phyloP scores from a whole-genome alignment of 805 yeast species.

The Zygosaccharomyces rouxii region DNA sequence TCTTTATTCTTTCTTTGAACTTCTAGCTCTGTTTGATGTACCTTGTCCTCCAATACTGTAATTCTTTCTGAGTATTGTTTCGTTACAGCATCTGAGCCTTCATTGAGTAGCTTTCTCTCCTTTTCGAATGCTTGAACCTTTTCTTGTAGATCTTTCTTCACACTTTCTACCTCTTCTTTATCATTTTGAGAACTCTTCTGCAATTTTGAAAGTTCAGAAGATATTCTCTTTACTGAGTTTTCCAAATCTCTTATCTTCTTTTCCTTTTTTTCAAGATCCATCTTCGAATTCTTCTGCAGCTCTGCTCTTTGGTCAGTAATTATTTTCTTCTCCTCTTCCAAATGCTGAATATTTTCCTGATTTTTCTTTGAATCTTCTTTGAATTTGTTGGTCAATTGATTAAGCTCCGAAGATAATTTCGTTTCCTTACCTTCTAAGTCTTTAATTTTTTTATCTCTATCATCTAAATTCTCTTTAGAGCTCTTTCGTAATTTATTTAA shows the following conservation, averaged over 20 bases:
- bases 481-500: neutral
- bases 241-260: constrained; percentile 17
- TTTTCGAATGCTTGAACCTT: constrained; percentile 46
- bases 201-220: neutral
- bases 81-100: constrained; percentile 47
- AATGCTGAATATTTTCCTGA: neutral
- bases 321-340: neutral
- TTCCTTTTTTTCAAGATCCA: constrained; percentile 6
- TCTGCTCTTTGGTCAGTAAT: neutral
- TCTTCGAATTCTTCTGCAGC: neutral
- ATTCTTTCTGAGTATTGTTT: constrained; percentile 48
- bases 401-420: neutral
- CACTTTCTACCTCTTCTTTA: constrained; percentile 19
- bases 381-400: neutral
- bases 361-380: neutral
- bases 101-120: constrained; percentile 45
- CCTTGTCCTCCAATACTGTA: constrained; percentile 38
- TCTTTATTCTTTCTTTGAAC: constrained; percentile 6
- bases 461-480: constrained; percentile 9
- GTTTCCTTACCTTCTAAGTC: neutral
- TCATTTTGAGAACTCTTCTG: constrained; percentile 2
- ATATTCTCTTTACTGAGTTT: constrained; percentile 1
- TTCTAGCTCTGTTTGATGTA: constrained; percentile 8
- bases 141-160: constrained; percentile 36
- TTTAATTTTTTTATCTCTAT: constrained; percentile 2